phyloP scores from a whole-genome alignment of 2,329 filamentous ascomycete species.

The Dactylellina cionopaga region DNA sequence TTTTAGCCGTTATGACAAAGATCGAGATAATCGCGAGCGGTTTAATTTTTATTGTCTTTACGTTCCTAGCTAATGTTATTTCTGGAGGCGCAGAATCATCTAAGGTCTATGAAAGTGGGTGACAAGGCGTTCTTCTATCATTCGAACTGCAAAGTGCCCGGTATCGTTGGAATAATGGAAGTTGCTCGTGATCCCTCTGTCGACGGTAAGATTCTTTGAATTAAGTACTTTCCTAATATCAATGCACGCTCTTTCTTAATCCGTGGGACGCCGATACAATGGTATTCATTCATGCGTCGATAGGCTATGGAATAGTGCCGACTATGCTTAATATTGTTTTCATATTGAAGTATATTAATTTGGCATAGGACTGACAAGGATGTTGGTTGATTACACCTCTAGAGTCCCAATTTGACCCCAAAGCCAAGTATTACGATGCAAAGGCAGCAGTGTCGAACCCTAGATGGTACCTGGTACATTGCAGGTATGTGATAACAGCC shows the following conservation, averaged over 20 bases:
- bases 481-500: constrained; percentile 46
- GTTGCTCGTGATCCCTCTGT: constrained; percentile 84
- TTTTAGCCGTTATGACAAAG: constrained; percentile 54
- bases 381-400: constrained; percentile 18
- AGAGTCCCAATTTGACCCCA: constrained; percentile 77
- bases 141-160: constrained; percentile 72
- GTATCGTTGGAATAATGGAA: constrained; percentile 87
- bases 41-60: neutral
- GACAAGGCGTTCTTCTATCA: constrained; percentile 98
- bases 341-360: constrained; percentile 28
- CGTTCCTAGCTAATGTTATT: constrained; percentile 24
- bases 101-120: constrained; percentile 88
- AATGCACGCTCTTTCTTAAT: constrained; percentile 39
- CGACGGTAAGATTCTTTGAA: constrained; percentile 74
- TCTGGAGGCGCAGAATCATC: constrained; percentile 71
- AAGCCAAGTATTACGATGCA: constrained; percentile 83
- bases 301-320: constrained; percentile 22
- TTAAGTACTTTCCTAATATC: too few species aligned
- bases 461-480: constrained; percentile 86
- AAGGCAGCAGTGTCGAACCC: constrained; percentile 75
- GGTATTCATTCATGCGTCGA: constrained; percentile 15
- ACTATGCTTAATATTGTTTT: constrained; percentile 24
- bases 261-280: constrained; percentile 7
- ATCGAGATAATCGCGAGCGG: constrained; percentile 51
- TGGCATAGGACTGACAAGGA: constrained; percentile 31